phyloP scores from a whole-genome alignment of 2,329 filamentous ascomycete species.

The Pestalotiopsis fici region DNA sequence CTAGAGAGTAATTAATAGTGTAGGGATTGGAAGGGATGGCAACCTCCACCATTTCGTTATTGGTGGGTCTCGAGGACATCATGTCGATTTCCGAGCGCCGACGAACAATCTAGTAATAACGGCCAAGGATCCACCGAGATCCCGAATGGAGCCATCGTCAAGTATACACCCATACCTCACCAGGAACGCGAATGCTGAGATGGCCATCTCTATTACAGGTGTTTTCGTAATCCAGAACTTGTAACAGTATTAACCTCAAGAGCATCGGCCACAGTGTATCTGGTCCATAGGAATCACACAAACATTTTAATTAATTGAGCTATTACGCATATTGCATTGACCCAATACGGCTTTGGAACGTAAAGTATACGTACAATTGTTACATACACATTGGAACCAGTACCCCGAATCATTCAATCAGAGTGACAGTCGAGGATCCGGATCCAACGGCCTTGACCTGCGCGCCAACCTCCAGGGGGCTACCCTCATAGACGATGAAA shows the following conservation, averaged over 20 bases:
- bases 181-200: not conserved
- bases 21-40: not conserved
- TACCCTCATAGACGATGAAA: slow-evolving; percentile 66
- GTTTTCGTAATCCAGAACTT: not conserved
- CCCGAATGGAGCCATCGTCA: not conserved
- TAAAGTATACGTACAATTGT: not conserved
- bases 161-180: not conserved
- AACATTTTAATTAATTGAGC: not conserved
- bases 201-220: not conserved
- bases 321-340: not conserved
- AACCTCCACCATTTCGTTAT: not conserved
- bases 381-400: not conserved
- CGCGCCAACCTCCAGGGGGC: slow-evolving; percentile 60
- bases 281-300: no score
- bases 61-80: not conserved
- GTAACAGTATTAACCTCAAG: not conserved
- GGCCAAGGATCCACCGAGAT: not conserved
- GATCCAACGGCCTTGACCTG: slow-evolving; percentile 55
- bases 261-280: not conserved
- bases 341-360: not conserved
- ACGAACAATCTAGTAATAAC: not conserved
- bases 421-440: slow-evolving; percentile 36
- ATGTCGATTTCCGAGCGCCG: not conserved
- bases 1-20: not conserved
- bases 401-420: slow-evolving; percentile 29